Evolutionary conservation across 176 grass and related monocot genomes (phyloP).

Genomic region (Ananas comosus): DNA sequence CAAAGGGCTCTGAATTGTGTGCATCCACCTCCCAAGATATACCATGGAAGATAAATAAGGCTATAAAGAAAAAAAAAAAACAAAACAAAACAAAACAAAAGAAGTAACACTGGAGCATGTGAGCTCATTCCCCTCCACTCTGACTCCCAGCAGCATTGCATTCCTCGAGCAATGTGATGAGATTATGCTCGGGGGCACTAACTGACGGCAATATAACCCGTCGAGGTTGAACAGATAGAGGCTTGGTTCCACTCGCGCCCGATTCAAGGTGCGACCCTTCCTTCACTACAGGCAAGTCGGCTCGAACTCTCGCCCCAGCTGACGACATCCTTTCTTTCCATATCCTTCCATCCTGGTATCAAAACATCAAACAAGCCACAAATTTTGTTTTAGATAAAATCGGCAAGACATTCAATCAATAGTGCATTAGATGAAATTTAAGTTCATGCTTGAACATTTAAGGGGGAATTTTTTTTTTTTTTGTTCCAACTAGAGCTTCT

Average conservation of each 20-base stretch:
- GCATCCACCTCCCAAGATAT: too few species aligned
- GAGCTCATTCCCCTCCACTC: constrained; percentile 28
- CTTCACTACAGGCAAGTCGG: constrained; percentile 62
- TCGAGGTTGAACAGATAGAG: constrained; percentile 29
- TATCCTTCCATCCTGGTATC: constrained; percentile 68
- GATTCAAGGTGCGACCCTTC: constrained; percentile 63
- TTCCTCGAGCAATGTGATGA: constrained; percentile 56
- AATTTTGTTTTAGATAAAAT: neutral
- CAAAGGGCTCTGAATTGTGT: too few species aligned
- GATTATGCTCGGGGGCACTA: constrained; percentile 55
- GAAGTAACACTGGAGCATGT: too few species aligned
- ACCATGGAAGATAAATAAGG: too few species aligned
- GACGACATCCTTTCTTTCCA: constrained; percentile 88
- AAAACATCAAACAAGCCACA: constrained; percentile 6
- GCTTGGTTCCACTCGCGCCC: constrained; percentile 36
- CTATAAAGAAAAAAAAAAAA: too few species aligned
- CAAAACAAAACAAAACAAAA: too few species aligned
- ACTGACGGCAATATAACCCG: constrained; percentile 50
- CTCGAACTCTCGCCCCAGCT: constrained; percentile 32
- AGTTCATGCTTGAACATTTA: too few species aligned
- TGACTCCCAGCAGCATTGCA: constrained; percentile 28
- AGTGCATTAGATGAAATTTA: neutral
- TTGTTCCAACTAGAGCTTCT: too few species aligned
- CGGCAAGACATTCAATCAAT: neutral
- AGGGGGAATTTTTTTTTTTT: too few species aligned